Conservation (phyloP, 2,329 filamentous ascomycete genomes). For the Xylariaceae sp. region DNA sequence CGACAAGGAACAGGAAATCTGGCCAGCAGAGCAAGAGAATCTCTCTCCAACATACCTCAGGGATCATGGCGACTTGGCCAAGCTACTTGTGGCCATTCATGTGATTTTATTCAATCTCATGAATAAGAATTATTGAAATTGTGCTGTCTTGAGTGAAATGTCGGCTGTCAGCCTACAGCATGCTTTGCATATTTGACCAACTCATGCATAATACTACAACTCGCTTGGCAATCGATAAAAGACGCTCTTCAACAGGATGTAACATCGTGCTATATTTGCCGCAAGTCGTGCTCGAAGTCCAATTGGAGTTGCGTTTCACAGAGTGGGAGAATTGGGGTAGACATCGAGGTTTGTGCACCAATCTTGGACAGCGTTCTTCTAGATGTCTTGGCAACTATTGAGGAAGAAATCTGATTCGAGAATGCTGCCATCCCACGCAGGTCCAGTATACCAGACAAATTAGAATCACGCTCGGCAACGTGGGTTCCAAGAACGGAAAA, state of each 20-base stretch:
- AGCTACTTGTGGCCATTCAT: slow-evolving; percentile 2
- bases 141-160: slow-evolving; percentile 4
- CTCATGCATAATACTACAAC: not conserved
- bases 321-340: no score
- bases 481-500: no score
- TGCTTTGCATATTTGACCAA: slow-evolving; percentile 9
- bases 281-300: no score
- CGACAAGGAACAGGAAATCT: slow-evolving; percentile 12
- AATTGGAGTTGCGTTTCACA: no score
- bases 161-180: slow-evolving; percentile 14
- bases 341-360: no score
- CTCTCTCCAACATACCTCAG: slow-evolving; percentile 4
- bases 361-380: no score
- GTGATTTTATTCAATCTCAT: slow-evolving; percentile 1
- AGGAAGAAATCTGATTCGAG: no score
- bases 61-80: not conserved
- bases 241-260: not conserved
- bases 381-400: no score
- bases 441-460: no score
- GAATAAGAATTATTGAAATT: slow-evolving; percentile 17
- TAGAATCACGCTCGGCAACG: no score
- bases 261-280: slow-evolving; percentile 3
- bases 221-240: slow-evolving; percentile 4
- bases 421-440: no score
- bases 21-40: not conserved